A percentile compares a stretch with the other conserved stretches of the same genome.
Conservation (phyloP, 495 filamentous ascomycete genomes). For the Aspergillus nanangensis region DNA sequence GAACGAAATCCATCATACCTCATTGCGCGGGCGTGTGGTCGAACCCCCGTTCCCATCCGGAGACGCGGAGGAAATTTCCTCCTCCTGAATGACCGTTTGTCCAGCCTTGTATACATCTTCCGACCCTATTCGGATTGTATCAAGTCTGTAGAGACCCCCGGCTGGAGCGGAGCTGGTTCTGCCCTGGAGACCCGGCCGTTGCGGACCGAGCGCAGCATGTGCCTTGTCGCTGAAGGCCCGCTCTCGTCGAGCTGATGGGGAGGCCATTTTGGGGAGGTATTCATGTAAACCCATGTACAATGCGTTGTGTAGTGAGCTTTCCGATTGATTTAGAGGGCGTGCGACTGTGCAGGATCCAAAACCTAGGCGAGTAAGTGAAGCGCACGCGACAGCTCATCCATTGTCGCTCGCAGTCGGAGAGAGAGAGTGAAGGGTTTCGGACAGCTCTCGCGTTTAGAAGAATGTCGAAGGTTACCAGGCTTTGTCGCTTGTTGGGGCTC, state of each 20-base stretch:
- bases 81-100: constrained; percentile 30
- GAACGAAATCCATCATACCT: constrained; percentile 19
- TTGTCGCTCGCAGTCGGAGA: constrained; percentile 21
- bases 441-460: too few species aligned
- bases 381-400: constrained; percentile 33
- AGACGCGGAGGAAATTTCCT: constrained; percentile 19
- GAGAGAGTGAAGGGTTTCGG: constrained; percentile 1
- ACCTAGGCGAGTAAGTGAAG: constrained; percentile 29
- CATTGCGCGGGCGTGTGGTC: constrained; percentile 16
- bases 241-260: constrained; percentile 20
- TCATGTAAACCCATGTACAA: constrained; percentile 7
- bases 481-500: too few species aligned
- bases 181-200: constrained; percentile 26
- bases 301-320: constrained; percentile 3
- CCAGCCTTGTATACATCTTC: constrained; percentile 18
- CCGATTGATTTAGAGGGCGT: constrained; percentile 17
- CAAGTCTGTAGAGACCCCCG: constrained; percentile 25
- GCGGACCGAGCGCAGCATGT: constrained; percentile 19
- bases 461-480: too few species aligned
- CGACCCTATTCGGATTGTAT: constrained; percentile 15
- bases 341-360: constrained; percentile 19
- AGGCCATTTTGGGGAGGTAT: constrained; percentile 15
- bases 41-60: constrained; percentile 11
- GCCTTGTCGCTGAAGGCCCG: constrained; percentile 31
- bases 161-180: constrained; percentile 34